Percentiles rank a stretch among this genome's conserved stretches.
These are phyloP conservation scores for Nepenthes mirabilis DNA, from an alignment of 148 eudicot species.

Conservation along the genomic window DNA sequence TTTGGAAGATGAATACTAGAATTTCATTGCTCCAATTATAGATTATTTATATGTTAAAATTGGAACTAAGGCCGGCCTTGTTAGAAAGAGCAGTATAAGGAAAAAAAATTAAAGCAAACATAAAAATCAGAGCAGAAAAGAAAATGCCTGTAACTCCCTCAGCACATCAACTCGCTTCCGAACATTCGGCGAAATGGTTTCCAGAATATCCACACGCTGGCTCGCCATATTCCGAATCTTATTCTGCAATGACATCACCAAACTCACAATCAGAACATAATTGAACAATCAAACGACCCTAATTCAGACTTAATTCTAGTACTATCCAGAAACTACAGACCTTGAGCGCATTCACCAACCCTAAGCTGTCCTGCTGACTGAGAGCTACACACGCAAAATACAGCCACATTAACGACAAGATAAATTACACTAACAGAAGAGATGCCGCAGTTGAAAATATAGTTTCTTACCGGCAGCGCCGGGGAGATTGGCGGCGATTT, in stretches of 20 bases:
- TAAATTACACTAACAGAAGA: not conserved
- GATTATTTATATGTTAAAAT: too few species aligned
- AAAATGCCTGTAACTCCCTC: slow-evolving; percentile 49
- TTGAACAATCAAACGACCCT: not conserved
- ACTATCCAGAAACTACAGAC: too few species aligned
- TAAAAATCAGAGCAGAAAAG: not conserved
- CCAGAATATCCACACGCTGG: slow-evolving; percentile 53
- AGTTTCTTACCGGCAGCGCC: slow-evolving; percentile 31
- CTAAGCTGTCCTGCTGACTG: too few species aligned
- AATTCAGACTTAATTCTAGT: not conserved
- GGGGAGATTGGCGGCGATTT: slow-evolving; percentile 57
- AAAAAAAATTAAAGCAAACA: not conserved
- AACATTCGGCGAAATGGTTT: slow-evolving; percentile 45
- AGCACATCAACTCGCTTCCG: slow-evolving; percentile 72
- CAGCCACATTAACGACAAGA: too few species aligned
- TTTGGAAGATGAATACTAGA: too few species aligned
- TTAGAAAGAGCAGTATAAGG: not conserved
- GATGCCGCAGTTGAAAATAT: too few species aligned
- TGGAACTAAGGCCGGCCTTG: too few species aligned
- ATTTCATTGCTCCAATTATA: too few species aligned
- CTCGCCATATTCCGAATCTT: slow-evolving; percentile 84
- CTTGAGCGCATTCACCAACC: too few species aligned
- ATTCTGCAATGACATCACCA: slow-evolving; percentile 20
- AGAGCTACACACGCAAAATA: too few species aligned
- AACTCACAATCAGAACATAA: not conserved